A percentile compares a stretch with the other conserved stretches of the same genome.
These are phyloP conservation scores for Rubus idaeus DNA, from an alignment of 306 rosid species.

Conservation along the genomic window DNA sequence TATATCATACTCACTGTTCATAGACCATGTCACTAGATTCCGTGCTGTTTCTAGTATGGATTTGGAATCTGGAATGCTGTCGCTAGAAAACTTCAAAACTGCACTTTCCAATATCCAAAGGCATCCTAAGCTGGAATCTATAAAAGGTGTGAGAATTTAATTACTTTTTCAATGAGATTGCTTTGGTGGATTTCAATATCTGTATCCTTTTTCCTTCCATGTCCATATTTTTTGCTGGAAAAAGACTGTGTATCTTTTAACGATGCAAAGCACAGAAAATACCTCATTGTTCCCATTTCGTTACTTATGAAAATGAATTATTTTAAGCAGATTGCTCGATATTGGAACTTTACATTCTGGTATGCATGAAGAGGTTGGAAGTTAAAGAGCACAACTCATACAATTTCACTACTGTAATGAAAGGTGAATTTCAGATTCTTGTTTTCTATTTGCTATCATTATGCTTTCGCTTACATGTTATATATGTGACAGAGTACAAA, in stretches of 20 bases:
- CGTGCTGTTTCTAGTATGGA: slow-evolving; percentile 75
- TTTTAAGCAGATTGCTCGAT: slow-evolving; percentile 69
- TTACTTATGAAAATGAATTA: neutral
- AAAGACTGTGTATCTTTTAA: neutral
- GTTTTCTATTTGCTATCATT: slow-evolving; percentile 19
- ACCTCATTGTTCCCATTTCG: neutral
- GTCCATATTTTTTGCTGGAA: neutral
- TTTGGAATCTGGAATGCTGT: slow-evolving; percentile 62
- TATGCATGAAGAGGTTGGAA: slow-evolving; percentile 91
- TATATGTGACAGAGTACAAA: slow-evolving; percentile 72
- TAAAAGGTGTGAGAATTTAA: slow-evolving; percentile 54
- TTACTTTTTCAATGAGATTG: neutral
- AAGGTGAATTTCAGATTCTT: slow-evolving; percentile 50
- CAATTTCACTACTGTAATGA: slow-evolving; percentile 84
- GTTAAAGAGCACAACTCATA: slow-evolving; percentile 72
- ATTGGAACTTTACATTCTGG: slow-evolving; percentile 84
- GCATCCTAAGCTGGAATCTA: slow-evolving; percentile 77
- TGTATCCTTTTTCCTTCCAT: neutral
- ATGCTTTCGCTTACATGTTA: slow-evolving; percentile 24
- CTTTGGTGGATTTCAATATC: slow-evolving; percentile 11
- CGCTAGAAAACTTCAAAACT: slow-evolving; percentile 58
- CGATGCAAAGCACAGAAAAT: neutral
- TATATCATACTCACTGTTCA: slow-evolving; percentile 27
- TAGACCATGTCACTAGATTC: slow-evolving; percentile 53
- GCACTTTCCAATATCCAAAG: slow-evolving; percentile 66